These are phyloP conservation scores for Trichoderma orchidacearum DNA, from an alignment of 495 filamentous ascomycete species.

Conservation along the genomic window DNA sequence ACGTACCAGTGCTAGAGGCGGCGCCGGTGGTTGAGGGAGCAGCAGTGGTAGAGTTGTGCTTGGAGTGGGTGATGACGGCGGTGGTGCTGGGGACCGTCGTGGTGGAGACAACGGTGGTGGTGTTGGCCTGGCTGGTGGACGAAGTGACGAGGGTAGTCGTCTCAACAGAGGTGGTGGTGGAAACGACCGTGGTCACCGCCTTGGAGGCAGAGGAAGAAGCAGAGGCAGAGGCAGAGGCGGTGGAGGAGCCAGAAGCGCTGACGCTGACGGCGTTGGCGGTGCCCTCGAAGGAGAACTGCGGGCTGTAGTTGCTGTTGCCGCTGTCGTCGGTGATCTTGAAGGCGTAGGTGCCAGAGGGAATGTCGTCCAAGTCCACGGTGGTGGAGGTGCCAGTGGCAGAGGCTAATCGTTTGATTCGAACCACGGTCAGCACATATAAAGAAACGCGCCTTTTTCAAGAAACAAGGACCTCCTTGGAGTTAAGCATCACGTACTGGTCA, in stretches of 20 bases:
- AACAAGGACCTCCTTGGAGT: too few relatives aligned
- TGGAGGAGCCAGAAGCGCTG: constrained; percentile 5
- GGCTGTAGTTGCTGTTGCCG: constrained; percentile 26
- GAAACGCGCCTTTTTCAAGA: too few relatives aligned
- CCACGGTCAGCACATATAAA: too few relatives aligned
- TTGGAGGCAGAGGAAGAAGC: constrained; percentile 6
- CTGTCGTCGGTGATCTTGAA: constrained; percentile 22
- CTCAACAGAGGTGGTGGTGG: constrained; percentile 9
- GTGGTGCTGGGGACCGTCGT: constrained; percentile 6
- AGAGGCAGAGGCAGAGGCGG: constrained; percentile 12
- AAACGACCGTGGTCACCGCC: constrained; percentile 8
- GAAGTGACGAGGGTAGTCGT: constrained; percentile 1
- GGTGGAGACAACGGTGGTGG: constrained; percentile 8
- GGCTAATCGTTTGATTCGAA: too few relatives aligned
- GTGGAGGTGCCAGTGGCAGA: constrained; percentile 13
- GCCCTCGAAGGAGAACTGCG: constrained; percentile 19
- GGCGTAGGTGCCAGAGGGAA: constrained; percentile 27
- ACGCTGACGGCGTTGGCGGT: constrained; percentile 9
- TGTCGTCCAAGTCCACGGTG: constrained; percentile 14
- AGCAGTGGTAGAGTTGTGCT: constrained; percentile 8
- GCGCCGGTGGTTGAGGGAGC: constrained; percentile 4
- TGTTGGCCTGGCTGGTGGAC: constrained; percentile 5
- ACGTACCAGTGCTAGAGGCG: constrained; percentile 9
- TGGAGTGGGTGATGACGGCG: constrained; percentile 10
- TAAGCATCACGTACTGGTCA: constrained; percentile 26